Conservation (phyloP, 1,284 basidiomycete genomes). For the Waitea zeae region DNA sequence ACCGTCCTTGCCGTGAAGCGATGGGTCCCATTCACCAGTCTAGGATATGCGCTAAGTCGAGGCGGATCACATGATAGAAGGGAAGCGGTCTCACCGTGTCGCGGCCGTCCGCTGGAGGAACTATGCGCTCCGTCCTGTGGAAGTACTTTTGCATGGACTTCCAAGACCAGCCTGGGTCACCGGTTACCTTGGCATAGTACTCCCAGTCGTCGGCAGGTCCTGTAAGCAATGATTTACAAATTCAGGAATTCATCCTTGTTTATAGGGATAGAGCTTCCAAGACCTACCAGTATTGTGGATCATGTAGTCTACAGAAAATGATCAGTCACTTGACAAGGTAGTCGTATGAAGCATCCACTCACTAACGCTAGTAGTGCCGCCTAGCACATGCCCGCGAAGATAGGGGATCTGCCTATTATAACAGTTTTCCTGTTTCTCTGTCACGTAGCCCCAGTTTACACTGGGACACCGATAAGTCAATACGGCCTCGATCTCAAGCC, state of each 20-base stretch:
- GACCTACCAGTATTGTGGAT: conserved; percentile 21
- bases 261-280: too few species aligned
- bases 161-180: conserved; percentile 11
- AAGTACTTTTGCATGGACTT: background rate
- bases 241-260: too few species aligned
- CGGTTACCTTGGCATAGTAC: conserved; percentile 17
- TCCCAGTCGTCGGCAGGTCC: conserved; percentile 23
- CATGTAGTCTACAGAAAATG: conserved; percentile 18
- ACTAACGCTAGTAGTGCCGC: conserved; percentile 21
- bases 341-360: conserved; percentile 5
- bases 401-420: conserved; percentile 12
- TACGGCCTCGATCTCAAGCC: conserved; percentile 9
- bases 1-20: background rate
- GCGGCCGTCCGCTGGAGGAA: background rate
- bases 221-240: too few species aligned
- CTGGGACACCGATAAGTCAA: conserved; percentile 7
- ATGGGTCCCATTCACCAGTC: background rate
- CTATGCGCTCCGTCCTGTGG: background rate
- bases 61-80: background rate
- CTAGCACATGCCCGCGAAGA: conserved; percentile 17
- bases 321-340: background rate
- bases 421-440: conserved; percentile 14
- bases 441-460: conserved; percentile 17
- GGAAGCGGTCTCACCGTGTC: background rate
- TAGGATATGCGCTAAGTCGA: background rate